Evolutionary conservation across 768 basidiomycete species (phyloP), one percentile per base, ranked within the genome.

Genomic region (Panaeolus cyanescens): DNA sequence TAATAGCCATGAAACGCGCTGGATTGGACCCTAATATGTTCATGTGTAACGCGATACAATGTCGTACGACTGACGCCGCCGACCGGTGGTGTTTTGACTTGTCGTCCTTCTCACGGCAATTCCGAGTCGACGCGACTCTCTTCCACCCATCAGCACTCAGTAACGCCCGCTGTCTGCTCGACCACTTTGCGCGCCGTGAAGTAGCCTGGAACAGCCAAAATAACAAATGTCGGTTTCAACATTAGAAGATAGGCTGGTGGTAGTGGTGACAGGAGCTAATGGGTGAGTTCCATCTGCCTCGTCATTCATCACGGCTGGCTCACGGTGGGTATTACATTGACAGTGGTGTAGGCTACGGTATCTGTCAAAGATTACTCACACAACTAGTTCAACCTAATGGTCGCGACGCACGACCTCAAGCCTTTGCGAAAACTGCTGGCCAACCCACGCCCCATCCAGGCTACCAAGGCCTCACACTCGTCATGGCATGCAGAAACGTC

Each of bases 311-410:
- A 34, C 20, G 20, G 36, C 4, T 15, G 28, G 45, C 19, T 54
- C 30, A 28, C 20, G 37, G 7, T 31, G 19, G 32, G 56, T 31
- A 36, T 28, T 13, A 34, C 57, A 17, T 32, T 25, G 5, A 53
- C 70, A 95, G 93, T 36, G 93, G 93, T 59, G 81, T 95, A 17
- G 93, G 93, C 15, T 91, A 89, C 70, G 92, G 91, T 12, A 89
- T 91, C 42, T 93, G 92, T 75, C 85, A 89, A 62, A 88, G 93
- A 53, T 81, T 95, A 6, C 79, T 95, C 45, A 73, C 79, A 65
- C 88, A 93, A 66, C 77, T 94, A 17, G 84, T 84, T n/a, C 76
- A 78, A 39, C 68, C 71, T 13, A 69, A 69, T 59, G 83, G 85
- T 5, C 74, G 80, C 12, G 88, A 91, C 65, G 80, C 83, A 1